phyloP scores from a whole-genome alignment of 148 eudicot genomes.

The Dianthus caryophyllus region DNA sequence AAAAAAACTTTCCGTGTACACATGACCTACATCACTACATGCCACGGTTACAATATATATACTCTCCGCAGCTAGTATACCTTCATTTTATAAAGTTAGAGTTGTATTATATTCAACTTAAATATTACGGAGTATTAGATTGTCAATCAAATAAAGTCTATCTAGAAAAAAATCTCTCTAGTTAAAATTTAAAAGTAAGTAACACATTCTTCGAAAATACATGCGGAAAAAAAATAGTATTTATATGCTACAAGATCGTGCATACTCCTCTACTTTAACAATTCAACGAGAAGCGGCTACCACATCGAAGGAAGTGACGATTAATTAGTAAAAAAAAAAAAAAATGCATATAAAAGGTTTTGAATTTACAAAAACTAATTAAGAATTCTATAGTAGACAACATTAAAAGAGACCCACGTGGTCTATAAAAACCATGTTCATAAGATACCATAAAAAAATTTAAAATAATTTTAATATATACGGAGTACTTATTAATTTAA shows the following conservation, averaged over 20 bases:
- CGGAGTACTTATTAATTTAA: no score
- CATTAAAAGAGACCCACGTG: constrained; percentile 35
- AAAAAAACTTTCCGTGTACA: no score
- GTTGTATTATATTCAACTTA: no score
- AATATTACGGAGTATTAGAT: no score
- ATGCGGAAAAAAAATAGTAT: no score
- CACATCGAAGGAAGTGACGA: constrained; percentile 30
- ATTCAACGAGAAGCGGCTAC: constrained; percentile 17
- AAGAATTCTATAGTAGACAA: background rate
- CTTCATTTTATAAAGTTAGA: no score
- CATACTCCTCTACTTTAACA: background rate
- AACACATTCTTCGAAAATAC: no score
- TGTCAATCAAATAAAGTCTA: no score
- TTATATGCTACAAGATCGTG: background rate
- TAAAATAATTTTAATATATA: background rate
- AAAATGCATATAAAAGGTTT: background rate
- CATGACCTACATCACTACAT: no score
- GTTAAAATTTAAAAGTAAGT: no score
- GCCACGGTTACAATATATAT: no score
- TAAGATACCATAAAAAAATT: constrained; percentile 19
- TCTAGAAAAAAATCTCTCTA: background rate
- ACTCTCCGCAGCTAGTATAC: no score
- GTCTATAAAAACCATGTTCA: constrained; percentile 27
- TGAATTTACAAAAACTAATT: constrained; percentile 8
- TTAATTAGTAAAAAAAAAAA: constrained; percentile 11